Percentiles rank a stretch among this genome's conserved stretches.
These are phyloP conservation scores for Heterobasidion irregulare DNA, from an alignment of 1,284 basidiomycete species.

Conservation along the genomic window DNA sequence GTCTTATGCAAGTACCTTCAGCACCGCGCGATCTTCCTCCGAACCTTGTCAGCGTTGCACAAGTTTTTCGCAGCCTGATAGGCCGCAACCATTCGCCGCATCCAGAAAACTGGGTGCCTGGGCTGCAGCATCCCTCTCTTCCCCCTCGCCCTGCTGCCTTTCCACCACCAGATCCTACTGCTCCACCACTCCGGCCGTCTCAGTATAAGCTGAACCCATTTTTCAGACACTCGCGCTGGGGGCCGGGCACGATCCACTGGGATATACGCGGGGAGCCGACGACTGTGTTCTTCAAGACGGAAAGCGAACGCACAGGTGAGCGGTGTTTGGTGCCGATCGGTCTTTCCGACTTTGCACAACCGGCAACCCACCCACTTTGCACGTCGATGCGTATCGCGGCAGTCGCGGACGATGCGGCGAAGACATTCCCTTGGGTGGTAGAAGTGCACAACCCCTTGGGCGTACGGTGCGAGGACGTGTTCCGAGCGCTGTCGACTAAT, in stretches of 20 bases:
- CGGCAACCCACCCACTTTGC: conserved; percentile 50
- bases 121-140: conserved; percentile 35
- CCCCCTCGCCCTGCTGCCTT: conserved; percentile 40
- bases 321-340: neutral
- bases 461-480: conserved; percentile 42
- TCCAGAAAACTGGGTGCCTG: conserved; percentile 40
- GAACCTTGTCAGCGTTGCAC: conserved; percentile 18
- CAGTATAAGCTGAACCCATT: conserved; percentile 43
- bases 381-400: conserved; percentile 43
- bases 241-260: conserved; percentile 1
- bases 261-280: conserved; percentile 1
- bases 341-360: conserved; percentile 25
- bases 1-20: neutral
- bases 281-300: neutral
- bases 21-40: conserved; percentile 2
- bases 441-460: conserved; percentile 35
- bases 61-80: conserved; percentile 22
- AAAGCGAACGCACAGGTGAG: too few relatives aligned
- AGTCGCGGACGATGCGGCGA: conserved; percentile 39
- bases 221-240: neutral
- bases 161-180: conserved; percentile 24
- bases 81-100: conserved; percentile 24
- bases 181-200: conserved; percentile 22
- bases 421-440: conserved; percentile 44
- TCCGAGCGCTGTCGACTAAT: conserved; percentile 34